Base-by-base conservation (phyloP, 2,329 filamentous ascomycete species). In the Pseudocercospora pini-densiflorae region DNA sequence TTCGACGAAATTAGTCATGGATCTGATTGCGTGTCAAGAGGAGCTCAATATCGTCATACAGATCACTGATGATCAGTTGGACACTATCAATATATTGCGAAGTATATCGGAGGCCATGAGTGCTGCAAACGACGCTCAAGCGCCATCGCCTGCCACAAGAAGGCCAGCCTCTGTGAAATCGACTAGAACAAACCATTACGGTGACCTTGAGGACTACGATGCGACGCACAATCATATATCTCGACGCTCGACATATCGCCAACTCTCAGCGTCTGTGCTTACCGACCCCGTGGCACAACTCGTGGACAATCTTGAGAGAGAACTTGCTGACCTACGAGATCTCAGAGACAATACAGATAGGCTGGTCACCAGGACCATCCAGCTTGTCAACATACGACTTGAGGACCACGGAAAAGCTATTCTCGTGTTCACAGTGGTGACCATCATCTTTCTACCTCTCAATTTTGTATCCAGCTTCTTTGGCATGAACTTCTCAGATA, bases 381-480 rank as follows among this genome's bases (percentile, higher is more conserved):
- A 81, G 63, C 76, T 81, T 1, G 80, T 82, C 65, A 81, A 82
- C 64, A 81, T 83, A 55, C 77, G 80, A 2, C 75, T 82, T 2
- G 81, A 82, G 72, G 80, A 81, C 62, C 79, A 82, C 59, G 79
- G 80, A 5, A 80, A 81, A 71, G 79, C 79, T 0, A 81, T 81
- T 47, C 66, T 82, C 1, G 78, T 82, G 19, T 82, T 82, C 67
- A 82, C 80, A 5, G 79, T 82, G 36, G 79, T 82, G 33, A 82
- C 80, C 0, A 78, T 81, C 61, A 74, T 82, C 47, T 82, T 82
- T 54, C 75, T 83, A 9, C 80, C 81, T 0, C 71, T 82, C 6
- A 81, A 79, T 9, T 83, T 82, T 69, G 75, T 82, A 10, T 77
- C 78, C 0, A 78, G 75, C 10, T 81, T 81, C 70, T 81, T 82